Base-by-base conservation (phyloP, 2,329 filamentous ascomycete species). In the Fusarium hainanense region DNA sequence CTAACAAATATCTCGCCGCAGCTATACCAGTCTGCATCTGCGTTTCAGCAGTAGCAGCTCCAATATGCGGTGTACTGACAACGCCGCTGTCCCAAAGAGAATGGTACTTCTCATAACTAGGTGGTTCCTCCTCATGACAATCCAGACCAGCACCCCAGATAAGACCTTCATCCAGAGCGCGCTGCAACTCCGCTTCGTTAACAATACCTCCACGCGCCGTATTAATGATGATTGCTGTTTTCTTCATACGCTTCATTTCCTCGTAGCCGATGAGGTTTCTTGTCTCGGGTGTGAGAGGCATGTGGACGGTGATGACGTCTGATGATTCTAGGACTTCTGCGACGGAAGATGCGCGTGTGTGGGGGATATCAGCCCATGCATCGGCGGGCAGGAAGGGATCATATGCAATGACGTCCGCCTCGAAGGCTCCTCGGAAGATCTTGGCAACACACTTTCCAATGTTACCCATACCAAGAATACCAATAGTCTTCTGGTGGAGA, bases 21-120 rank as follows among this genome's bases (percentile, higher is more conserved):
- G 74, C 75, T 50, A 75, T 68, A 1, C 72, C 77, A 0, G 77
- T 77, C 21, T 76, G 69, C 49, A 73, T 73, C 57, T 79, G 77
- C 0, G 76, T 77, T 20, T 79, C 69, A 1, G 62, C 67, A 2
- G 84, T 85, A 0, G 83, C 79, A 3, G 82, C 83, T 10, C 84
- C 84, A 46, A 85, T 79, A 56, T 85, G 82, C 9, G 83, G 82
- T 7, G 81, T 83, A 58, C 81, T 80, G 8, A 83, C 65, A 9
- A 80, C 78, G 6, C 79, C 77, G n/a, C 68, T 50, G 8, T 77
- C 69, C 79, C 79, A 81, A 1, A 82, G 61, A 2, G 63, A 58
- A 0, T 72, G 71, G 55, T 82, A 82, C 20, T 68, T 76, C 42
- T 79, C 78, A 14, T 68, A 50, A 7, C 63, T 81, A 0, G 81